phyloP scores from a whole-genome alignment of 225 moss, liverwort and hornwort species.

The Bryoerythrophyllum caledonicum region DNA sequence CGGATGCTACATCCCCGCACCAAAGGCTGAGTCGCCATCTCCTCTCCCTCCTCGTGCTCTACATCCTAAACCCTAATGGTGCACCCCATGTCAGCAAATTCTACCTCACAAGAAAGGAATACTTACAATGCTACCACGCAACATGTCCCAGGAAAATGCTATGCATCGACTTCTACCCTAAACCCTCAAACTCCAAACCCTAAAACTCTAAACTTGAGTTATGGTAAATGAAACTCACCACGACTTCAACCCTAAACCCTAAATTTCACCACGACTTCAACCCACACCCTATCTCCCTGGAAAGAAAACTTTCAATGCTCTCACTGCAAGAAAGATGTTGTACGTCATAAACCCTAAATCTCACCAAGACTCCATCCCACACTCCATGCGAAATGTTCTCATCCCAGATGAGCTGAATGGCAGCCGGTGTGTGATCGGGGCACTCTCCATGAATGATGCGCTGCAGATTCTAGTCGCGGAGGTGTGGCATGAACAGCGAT shows the following conservation, averaged over 20 bases:
- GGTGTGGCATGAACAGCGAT: background rate
- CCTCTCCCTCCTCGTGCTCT: background rate
- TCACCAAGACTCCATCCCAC: background rate
- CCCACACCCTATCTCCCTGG: too few species aligned
- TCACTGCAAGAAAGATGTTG: background rate
- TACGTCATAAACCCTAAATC: slow-evolving; percentile 11
- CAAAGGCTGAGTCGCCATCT: slow-evolving; percentile 29
- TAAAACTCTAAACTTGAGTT: too few species aligned
- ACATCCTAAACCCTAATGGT: slow-evolving; percentile 13
- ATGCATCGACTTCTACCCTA: slow-evolving; percentile 22
- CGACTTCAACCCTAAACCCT: too few species aligned
- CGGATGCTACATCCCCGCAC: slow-evolving; percentile 94
- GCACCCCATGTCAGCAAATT: background rate
- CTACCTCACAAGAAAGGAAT: background rate
- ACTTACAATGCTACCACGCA: background rate
- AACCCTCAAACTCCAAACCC: background rate
- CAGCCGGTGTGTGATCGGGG: background rate
- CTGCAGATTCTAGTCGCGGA: background rate
- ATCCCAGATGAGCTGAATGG: background rate
- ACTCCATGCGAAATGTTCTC: background rate
- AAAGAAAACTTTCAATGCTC: too few species aligned
- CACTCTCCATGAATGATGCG: background rate
- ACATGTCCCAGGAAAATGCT: background rate
- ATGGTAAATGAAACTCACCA: too few species aligned
- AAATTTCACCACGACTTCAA: too few species aligned